A percentile compares a stretch with the other conserved stretches of the same genome.
phyloP scores from a whole-genome alignment of 2,329 filamentous ascomycete species.

The Arthrinium puccinioides region DNA sequence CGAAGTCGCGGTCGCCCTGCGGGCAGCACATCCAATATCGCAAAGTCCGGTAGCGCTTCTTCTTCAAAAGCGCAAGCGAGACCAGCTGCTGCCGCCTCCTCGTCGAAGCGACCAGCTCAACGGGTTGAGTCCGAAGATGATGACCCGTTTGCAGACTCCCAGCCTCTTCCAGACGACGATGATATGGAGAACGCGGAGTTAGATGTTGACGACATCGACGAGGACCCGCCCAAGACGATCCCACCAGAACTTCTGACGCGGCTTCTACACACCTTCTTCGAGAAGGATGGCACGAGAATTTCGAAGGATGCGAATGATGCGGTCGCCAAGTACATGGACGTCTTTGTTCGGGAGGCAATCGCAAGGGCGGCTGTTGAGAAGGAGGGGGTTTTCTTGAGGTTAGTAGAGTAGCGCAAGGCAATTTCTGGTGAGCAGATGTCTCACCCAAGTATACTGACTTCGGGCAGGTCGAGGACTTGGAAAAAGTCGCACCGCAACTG shows the following conservation, averaged over 20 bases:
- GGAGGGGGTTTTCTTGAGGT: conserved; percentile 68
- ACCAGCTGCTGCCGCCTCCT: neutral
- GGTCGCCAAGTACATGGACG: conserved; percentile 79
- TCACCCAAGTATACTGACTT: too few relatives aligned
- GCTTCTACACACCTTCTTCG: conserved; percentile 74
- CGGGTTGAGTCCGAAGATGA: conserved; percentile 9
- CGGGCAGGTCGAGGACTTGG: conserved; percentile 72
- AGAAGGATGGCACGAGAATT: conserved; percentile 63
- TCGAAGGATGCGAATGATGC: conserved; percentile 70
- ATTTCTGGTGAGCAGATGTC: too few relatives aligned
- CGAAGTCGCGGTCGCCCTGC: conserved; percentile 2
- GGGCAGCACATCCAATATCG: neutral
- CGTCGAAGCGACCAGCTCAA: conserved; percentile 6
- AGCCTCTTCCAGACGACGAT: conserved; percentile 10
- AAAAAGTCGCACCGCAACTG: conserved; percentile 79
- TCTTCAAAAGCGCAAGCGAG: conserved; percentile 1
- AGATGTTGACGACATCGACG: conserved; percentile 16
- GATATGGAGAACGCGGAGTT: conserved; percentile 13
- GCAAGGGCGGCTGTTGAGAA: conserved; percentile 70
- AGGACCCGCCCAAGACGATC: conserved; percentile 40
- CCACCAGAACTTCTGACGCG: conserved; percentile 68
- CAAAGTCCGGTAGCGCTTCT: neutral
- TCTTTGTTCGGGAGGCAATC: conserved; percentile 85
- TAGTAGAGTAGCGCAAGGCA: too few relatives aligned
- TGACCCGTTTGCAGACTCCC: conserved; percentile 19